phyloP scores from a whole-genome alignment of 2,329 filamentous ascomycete species.

The Xylariaceae sp. region DNA sequence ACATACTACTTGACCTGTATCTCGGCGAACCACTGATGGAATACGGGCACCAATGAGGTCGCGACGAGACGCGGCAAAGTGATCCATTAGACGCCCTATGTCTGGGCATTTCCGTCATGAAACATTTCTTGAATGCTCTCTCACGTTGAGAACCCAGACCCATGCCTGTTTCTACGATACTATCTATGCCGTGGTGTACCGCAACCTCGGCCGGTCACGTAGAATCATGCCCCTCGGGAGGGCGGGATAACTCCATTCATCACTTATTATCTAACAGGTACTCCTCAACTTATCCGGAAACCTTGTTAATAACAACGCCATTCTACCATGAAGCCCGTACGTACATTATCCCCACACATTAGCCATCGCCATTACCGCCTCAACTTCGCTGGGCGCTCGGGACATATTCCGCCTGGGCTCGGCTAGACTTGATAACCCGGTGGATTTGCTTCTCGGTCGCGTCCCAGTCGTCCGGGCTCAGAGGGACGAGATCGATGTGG shows the following conservation, averaged over 20 bases:
- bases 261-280: neutral
- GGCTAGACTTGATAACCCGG: constrained; percentile 68
- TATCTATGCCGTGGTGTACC: neutral
- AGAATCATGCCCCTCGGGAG: neutral
- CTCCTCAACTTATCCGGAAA: neutral
- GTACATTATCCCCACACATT: neutral
- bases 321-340: neutral
- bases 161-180: neutral
- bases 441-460: constrained; percentile 78
- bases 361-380: neutral
- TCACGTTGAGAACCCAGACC: neutral
- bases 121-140: neutral
- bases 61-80: too few relatives aligned
- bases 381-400: constrained; percentile 29
- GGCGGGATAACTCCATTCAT: too few relatives aligned
- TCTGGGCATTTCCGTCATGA: neutral
- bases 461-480: constrained; percentile 88
- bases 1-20: too few relatives aligned
- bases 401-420: constrained; percentile 51
- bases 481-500: constrained; percentile 70
- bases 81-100: too few relatives aligned
- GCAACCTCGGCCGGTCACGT: neutral
- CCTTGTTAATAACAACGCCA: neutral
- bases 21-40: too few relatives aligned
- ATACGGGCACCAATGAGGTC: too few relatives aligned